Evolutionary conservation across 495 filamentous ascomycete species (phyloP).

Genomic region (Pseudevernia furfuracea): DNA sequence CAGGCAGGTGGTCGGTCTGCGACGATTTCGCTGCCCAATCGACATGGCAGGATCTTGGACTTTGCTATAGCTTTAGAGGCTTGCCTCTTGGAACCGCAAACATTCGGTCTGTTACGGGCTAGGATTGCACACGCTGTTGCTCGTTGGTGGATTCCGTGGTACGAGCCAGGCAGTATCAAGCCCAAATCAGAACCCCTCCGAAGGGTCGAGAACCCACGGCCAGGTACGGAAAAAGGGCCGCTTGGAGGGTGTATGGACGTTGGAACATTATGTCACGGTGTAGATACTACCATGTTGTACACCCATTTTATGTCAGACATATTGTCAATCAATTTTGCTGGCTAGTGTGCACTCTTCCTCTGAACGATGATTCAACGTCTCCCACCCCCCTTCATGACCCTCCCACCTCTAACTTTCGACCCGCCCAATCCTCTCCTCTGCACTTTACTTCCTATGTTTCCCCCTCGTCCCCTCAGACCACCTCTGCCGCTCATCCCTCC

Average conservation of each 20-base stretch:
- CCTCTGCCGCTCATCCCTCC: conserved; percentile 19
- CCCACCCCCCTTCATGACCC: conserved; percentile 13
- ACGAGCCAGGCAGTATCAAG: too few species aligned
- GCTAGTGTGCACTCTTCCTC: background rate
- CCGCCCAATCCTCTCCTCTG: conserved; percentile 23
- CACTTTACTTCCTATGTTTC: conserved; percentile 29
- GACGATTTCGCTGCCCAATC: background rate
- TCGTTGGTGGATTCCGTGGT: too few species aligned
- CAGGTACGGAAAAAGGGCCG: background rate
- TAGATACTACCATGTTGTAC: background rate
- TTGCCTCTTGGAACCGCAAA: background rate
- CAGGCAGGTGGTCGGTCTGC: background rate
- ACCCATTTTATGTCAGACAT: background rate
- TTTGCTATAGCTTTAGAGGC: background rate
- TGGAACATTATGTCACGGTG: background rate
- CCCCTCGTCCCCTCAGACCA: conserved; percentile 21
- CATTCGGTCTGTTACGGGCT: background rate
- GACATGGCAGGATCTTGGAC: background rate
- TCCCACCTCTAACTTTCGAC: conserved; percentile 15
- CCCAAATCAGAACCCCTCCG: too few species aligned
- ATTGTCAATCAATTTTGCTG: background rate
- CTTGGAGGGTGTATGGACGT: background rate
- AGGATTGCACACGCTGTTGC: background rate
- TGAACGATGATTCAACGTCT: background rate
- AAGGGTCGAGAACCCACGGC: background rate